A percentile compares a stretch with the other conserved stretches of the same genome.
Conservation (phyloP, 805 yeast species). For the Yamadazyma phyllophila region DNA sequence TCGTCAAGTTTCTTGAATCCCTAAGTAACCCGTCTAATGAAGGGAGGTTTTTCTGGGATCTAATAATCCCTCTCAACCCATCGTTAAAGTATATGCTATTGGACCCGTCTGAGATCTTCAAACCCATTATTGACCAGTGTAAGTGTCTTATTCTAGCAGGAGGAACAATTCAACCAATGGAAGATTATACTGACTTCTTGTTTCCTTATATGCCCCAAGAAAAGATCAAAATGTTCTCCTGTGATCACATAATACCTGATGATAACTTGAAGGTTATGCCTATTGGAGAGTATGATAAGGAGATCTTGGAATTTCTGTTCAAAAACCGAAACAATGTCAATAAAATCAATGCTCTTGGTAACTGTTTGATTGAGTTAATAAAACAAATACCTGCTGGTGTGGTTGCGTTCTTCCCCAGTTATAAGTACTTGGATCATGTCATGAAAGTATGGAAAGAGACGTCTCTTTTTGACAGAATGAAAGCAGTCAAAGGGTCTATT, state of each 20-base stretch:
- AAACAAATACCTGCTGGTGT: constrained; percentile 64
- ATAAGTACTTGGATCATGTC: constrained; percentile 60
- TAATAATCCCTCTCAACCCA: constrained; percentile 19
- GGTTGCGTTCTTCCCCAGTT: constrained; percentile 84
- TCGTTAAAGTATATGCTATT: constrained; percentile 66
- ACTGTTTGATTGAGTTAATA: constrained; percentile 41
- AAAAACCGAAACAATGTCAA: constrained; percentile 49
- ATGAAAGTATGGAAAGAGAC: constrained; percentile 49
- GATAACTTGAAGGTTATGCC: constrained; percentile 63
- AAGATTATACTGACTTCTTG: constrained; percentile 65
- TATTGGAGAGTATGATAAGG: constrained; percentile 25
- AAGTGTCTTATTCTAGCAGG: constrained; percentile 81
- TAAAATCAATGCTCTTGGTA: constrained; percentile 53
- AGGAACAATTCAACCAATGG: constrained; percentile 90
- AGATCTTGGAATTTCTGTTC: constrained; percentile 63
- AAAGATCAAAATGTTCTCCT: constrained; percentile 55
- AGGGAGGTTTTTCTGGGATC: constrained; percentile 74
- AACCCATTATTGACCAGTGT: constrained; percentile 60
- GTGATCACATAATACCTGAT: constrained; percentile 82
- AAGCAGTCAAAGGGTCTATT: constrained; percentile 39
- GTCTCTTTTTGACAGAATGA: constrained; percentile 30
- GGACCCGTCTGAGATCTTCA: constrained; percentile 74
- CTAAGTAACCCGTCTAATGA: constrained; percentile 74
- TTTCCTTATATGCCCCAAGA: constrained; percentile 51
- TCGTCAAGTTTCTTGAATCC: constrained; percentile 61